Base-by-base conservation (phyloP, 1,284 basidiomycete genomes). In the Serendipita sp. region DNA sequence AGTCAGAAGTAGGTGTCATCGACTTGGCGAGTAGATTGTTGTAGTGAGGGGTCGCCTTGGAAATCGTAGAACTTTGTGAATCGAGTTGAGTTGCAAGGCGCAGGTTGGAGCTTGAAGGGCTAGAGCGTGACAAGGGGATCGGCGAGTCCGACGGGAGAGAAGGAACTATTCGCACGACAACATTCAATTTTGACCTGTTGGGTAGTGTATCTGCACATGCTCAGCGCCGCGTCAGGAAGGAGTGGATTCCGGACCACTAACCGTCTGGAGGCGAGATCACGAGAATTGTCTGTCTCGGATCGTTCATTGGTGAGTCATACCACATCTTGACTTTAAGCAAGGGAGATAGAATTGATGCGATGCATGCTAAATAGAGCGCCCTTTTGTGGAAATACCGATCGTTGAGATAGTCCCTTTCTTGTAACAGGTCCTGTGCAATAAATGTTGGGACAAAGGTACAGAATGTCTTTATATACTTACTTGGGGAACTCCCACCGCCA, bases 371-470 rank as follows among this genome's bases (percentile, higher is more conserved):
- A 74, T 93, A 99, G 71, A 88, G 94, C 0, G 91, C 87, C 49
- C 91, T 79, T 73, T 99, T 99, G 72, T 95, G 88, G 71, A 95
- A 94, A 73, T 91, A 94, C 17, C 96, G 83, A 41, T 84, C 83
- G 70, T 94, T 89, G 63, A 93, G 76, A 67, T 93, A 91, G 71
- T 99, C 95, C 72, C 98, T 99, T 68, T 94, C 90, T 74, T 96
- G 92, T 69, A 99, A 93, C 30, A 97, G 74, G 50, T 69, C 70
- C 84, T 92, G 38, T 6, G 13, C 6, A 13, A 41, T 5, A 13
- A 41, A 69, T 12, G 17, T 8, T n/a, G 29, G 49, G 29, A 8
- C 15, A 61, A 44, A 65, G 3, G 32, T 61, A 61, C 15, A 30
- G 34, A 26, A 42, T n/a, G 22, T 32, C 62, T 43, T 70, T 67